Conservation (phyloP, 768 basidiomycete species). For the Galerina sulciceps region DNA sequence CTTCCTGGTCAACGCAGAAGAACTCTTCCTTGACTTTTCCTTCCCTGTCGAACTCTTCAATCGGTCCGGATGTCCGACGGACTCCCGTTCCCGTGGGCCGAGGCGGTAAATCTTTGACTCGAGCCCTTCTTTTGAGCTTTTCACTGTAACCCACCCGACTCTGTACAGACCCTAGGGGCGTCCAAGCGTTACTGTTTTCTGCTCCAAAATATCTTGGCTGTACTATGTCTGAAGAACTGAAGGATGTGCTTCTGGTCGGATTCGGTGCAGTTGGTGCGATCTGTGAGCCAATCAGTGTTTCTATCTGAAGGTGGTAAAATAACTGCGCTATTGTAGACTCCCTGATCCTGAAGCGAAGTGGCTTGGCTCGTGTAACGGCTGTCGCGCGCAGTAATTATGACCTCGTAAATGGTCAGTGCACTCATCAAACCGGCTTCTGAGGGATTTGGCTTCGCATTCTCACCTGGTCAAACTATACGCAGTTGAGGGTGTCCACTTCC, state of each 20-base stretch:
- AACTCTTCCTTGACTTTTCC: no score
- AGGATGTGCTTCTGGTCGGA: slow-evolving; percentile 64
- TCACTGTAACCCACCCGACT: no score
- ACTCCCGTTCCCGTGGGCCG: no score
- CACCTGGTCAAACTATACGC: not conserved
- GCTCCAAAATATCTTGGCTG: not conserved
- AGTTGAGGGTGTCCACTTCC: slow-evolving; percentile 61
- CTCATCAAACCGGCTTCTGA: not conserved
- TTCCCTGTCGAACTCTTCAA: no score
- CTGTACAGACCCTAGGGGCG: not conserved
- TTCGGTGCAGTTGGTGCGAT: slow-evolving; percentile 70
- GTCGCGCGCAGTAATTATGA: slow-evolving; percentile 77
- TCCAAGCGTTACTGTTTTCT: not conserved
- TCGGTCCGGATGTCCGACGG: no score
- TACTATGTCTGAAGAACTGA: slow-evolving; percentile 19
- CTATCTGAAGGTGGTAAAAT: not conserved
- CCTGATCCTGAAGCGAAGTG: slow-evolving; percentile 57
- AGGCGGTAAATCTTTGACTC: no score
- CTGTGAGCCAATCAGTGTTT: slow-evolving; percentile 42
- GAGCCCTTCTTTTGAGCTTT: no score
- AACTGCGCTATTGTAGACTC: slow-evolving; percentile 44
- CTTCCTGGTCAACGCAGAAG: no score
- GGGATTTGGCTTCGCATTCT: not conserved
- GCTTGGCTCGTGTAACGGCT: slow-evolving; percentile 68
- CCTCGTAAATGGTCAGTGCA: slow-evolving; percentile 47